phyloP scores from a whole-genome alignment of 257 asterid species.

The Penstemon davidsonii region DNA sequence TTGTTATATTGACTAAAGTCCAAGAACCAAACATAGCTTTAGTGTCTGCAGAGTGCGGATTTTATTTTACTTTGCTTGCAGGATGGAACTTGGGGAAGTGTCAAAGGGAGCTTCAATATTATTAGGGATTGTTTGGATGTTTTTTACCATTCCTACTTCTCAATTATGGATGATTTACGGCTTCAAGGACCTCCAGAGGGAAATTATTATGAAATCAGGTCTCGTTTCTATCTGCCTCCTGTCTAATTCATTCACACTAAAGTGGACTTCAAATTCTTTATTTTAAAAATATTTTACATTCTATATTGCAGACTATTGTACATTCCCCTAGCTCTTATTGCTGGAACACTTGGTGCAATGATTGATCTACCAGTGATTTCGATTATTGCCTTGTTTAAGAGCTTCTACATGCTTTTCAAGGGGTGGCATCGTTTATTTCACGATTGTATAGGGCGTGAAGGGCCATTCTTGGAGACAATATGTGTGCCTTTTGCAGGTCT shows the following conservation, averaged over 20 bases:
- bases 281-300: background rate
- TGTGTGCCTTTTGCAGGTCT: conserved; percentile 97
- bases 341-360: conserved; percentile 59
- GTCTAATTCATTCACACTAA: background rate
- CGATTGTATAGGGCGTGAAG: conserved; percentile 94
- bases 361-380: conserved; percentile 68
- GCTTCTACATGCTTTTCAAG: conserved; percentile 83
- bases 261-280: conserved; percentile 10
- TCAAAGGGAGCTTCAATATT: conserved; percentile 65
- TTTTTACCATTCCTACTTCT: conserved; percentile 66
- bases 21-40: too few species aligned
- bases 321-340: conserved; percentile 65
- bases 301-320: conserved; percentile 56
- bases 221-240: conserved; percentile 23
- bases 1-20: too few species aligned
- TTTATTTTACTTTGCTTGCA: conserved; percentile 37
- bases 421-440: conserved; percentile 95
- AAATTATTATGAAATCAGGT: conserved; percentile 84
- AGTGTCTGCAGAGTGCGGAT: conserved; percentile 12
- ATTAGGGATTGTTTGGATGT: conserved; percentile 81
- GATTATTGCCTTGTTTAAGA: conserved; percentile 60
- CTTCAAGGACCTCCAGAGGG: conserved; percentile 53
- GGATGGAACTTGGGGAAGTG: conserved; percentile 86
- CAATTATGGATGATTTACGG: conserved; percentile 71
- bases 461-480: conserved; percentile 93